Conservation (phyloP, 495 filamentous ascomycete species). For the Podospora conica region DNA sequence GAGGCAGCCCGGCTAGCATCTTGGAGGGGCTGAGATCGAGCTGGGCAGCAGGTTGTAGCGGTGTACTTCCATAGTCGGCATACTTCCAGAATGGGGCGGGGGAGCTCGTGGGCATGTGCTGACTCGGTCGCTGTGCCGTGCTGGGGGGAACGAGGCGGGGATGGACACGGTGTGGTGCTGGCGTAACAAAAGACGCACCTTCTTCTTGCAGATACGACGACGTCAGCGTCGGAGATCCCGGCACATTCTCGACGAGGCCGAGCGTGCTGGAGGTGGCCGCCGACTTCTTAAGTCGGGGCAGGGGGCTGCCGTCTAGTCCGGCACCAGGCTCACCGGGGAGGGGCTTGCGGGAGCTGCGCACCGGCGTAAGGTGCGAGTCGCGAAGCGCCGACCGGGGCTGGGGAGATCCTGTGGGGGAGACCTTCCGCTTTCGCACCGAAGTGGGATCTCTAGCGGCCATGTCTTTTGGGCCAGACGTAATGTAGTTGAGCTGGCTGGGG, state of each 20-base stretch:
- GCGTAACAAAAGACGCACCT: constrained; percentile 62
- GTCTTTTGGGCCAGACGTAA: constrained; percentile 41
- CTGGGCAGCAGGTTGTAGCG: constrained; percentile 55
- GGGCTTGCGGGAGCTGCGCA: constrained; percentile 54
- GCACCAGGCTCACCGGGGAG: constrained; percentile 35
- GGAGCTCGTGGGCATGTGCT: constrained; percentile 90
- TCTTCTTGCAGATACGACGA: constrained; percentile 55
- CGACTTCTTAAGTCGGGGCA: constrained; percentile 43
- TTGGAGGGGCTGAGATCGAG: constrained; percentile 49
- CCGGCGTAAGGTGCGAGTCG: constrained; percentile 50
- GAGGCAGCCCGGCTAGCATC: constrained; percentile 38
- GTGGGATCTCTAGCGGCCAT: constrained; percentile 38
- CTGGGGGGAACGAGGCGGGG: constrained; percentile 81
- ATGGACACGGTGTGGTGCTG: constrained; percentile 75
- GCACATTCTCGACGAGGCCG: constrained; percentile 52
- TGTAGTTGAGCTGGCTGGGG: constrained; percentile 47
- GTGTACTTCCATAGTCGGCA: constrained; percentile 69
- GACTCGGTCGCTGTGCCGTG: constrained; percentile 82
- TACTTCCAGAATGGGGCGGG: constrained; percentile 98
- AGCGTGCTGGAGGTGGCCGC: constrained; percentile 44
- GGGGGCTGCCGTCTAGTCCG: constrained; percentile 47
- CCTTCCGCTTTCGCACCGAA: constrained; percentile 44
- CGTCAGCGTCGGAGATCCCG: constrained; percentile 63
- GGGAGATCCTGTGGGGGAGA: constrained; percentile 44
- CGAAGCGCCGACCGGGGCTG: constrained; percentile 40